Conservation (phyloP, 2,329 filamentous ascomycete species). For the Phyllosticta capitalensis region DNA sequence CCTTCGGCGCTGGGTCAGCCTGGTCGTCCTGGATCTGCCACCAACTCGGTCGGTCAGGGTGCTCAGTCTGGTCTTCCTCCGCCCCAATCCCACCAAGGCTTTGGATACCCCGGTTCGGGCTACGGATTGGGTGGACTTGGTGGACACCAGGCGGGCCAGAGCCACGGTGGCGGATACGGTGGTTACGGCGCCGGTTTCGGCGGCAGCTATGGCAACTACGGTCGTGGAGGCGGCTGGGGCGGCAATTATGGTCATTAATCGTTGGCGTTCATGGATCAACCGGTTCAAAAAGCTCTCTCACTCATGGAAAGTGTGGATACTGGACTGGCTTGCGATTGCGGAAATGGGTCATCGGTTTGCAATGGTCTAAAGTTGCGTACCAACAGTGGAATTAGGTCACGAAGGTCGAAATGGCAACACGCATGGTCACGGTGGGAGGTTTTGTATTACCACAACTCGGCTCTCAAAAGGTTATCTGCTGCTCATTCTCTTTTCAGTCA, state of each 20-base stretch:
- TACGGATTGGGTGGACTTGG: slow-evolving; percentile 45
- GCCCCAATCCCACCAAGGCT: slow-evolving; percentile 47
- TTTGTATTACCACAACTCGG: slow-evolving; percentile 12
- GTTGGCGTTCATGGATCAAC: slow-evolving; percentile 10
- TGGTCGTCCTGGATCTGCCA: slow-evolving; percentile 53
- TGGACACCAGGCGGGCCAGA: slow-evolving; percentile 36
- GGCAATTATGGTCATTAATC: slow-evolving; percentile 33
- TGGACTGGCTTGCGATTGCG: slow-evolving; percentile 7
- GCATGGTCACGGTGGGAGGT: slow-evolving; percentile 6
- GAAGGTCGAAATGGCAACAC: slow-evolving; percentile 3
- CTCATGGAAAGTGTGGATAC: slow-evolving; percentile 9
- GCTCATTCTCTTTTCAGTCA: slow-evolving; percentile 5
- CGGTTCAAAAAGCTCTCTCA: slow-evolving; percentile 11
- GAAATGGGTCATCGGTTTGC: slow-evolving; percentile 3
- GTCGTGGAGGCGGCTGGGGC: slow-evolving; percentile 40
- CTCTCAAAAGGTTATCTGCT: slow-evolving; percentile 12
- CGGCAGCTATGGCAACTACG: slow-evolving; percentile 30
- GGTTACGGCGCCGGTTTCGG: slow-evolving; percentile 33
- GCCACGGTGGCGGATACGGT: slow-evolving; percentile 34
- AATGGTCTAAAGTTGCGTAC: slow-evolving; percentile 4
- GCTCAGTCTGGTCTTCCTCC: slow-evolving; percentile 44
- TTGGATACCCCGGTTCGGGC: slow-evolving; percentile 46
- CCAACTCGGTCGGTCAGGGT: slow-evolving; percentile 44
- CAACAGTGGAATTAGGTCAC: neutral
- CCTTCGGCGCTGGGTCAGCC: slow-evolving; percentile 51